phyloP scores from a whole-genome alignment of 345 rosid genomes.

The Hibiscus mutabilis region DNA sequence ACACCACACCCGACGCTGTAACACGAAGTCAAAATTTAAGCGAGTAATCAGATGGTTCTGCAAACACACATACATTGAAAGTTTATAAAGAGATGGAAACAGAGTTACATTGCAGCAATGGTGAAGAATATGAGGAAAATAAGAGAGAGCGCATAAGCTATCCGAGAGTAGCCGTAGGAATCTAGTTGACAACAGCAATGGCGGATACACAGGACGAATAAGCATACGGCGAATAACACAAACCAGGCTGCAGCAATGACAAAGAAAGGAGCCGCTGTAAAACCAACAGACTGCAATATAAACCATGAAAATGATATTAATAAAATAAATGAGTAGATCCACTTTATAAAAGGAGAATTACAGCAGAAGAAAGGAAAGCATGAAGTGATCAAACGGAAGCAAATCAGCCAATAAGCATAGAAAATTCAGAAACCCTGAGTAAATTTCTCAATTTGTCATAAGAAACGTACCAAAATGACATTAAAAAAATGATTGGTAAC shows the following conservation, averaged over 20 bases:
- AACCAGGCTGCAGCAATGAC: slow-evolving; percentile 64
- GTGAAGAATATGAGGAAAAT: slow-evolving; percentile 70
- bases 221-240: slow-evolving; percentile 46
- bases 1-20: slow-evolving; percentile 71
- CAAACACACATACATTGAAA: not conserved
- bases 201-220: slow-evolving; percentile 50
- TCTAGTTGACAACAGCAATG: slow-evolving; percentile 65
- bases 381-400: no score
- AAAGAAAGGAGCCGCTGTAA: slow-evolving; percentile 67
- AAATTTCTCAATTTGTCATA: no score
- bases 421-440: no score
- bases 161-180: slow-evolving; percentile 71
- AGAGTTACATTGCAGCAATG: slow-evolving; percentile 63
- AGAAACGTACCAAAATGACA: no score
- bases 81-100: not conserved
- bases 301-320: not conserved
- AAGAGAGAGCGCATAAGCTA: slow-evolving; percentile 77
- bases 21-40: not conserved
- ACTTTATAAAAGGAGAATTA: no score
- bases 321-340: no score
- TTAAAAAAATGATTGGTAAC: no score
- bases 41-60: not conserved
- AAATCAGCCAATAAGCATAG: no score
- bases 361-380: no score
- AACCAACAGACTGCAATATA: slow-evolving; percentile 66